phyloP scores from a whole-genome alignment of 2,329 filamentous ascomycete species.

The Didymella sp. region DNA sequence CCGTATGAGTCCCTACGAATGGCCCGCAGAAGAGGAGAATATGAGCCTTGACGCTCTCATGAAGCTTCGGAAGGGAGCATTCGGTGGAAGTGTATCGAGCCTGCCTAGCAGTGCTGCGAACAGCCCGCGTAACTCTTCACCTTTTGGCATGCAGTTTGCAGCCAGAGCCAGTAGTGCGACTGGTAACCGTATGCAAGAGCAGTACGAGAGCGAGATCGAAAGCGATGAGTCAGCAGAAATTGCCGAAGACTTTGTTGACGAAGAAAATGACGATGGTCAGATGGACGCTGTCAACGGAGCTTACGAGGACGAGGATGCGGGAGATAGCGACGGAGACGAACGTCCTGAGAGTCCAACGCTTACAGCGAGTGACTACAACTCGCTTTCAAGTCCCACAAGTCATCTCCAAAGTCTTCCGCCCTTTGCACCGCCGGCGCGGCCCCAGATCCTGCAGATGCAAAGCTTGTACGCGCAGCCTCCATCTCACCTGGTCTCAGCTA shows the following conservation, averaged over 20 bases:
- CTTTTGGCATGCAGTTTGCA: conserved; percentile 48
- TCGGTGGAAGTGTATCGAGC: conserved; percentile 81
- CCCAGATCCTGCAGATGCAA: conserved; percentile 32
- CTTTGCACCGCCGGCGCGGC: conserved; percentile 22
- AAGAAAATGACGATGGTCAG: conserved; percentile 31
- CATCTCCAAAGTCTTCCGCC: conserved; percentile 18
- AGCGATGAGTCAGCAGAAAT: conserved; percentile 36
- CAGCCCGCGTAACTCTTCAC: conserved; percentile 48
- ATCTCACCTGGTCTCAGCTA: conserved; percentile 8
- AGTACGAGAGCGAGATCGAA: conserved; percentile 32
- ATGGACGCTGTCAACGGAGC: conserved; percentile 41
- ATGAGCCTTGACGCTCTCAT: conserved; percentile 77
- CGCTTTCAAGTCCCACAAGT: conserved; percentile 33
- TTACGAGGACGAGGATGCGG: conserved; percentile 30
- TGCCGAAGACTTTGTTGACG: conserved; percentile 28
- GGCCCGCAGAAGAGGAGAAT: conserved; percentile 64
- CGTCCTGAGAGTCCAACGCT: conserved; percentile 43
- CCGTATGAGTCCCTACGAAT: conserved; percentile 61
- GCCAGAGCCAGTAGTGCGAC: conserved; percentile 39
- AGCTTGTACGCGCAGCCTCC: conserved; percentile 26
- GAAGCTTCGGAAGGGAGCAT: conserved; percentile 75
- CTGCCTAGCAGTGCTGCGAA: conserved; percentile 59
- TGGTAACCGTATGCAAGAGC: conserved; percentile 39
- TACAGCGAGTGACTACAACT: conserved; percentile 41
- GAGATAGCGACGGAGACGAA: conserved; percentile 24